Conservation (phyloP, 495 filamentous ascomycete species). For the Cladorrhinum samala region DNA sequence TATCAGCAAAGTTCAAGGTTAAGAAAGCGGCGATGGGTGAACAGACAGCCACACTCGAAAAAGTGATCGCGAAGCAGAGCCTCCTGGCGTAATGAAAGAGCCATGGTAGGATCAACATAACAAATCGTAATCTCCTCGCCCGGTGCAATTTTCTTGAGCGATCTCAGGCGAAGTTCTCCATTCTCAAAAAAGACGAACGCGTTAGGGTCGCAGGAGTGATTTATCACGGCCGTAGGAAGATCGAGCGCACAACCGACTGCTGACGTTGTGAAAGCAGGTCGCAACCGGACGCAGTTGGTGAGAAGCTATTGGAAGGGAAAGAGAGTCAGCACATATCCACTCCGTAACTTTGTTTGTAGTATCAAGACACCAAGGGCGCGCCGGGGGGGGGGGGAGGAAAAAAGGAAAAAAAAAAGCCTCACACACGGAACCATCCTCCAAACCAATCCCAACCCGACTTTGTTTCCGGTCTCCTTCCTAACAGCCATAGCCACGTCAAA, state of each 20-base stretch:
- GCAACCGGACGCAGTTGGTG: slow-evolving; percentile 16
- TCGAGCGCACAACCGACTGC: slow-evolving; percentile 59
- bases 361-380: no score
- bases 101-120: slow-evolving; percentile 59
- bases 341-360: no score
- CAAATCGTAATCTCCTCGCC: slow-evolving; percentile 61
- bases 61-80: slow-evolving; percentile 55
- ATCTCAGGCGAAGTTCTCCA: slow-evolving; percentile 30
- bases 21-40: slow-evolving; percentile 29
- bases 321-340: background rate
- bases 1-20: background rate
- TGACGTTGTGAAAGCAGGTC: slow-evolving; percentile 33
- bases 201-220: slow-evolving; percentile 69
- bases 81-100: slow-evolving; percentile 27
- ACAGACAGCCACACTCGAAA: slow-evolving; percentile 58
- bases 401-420: background rate
- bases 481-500: slow-evolving; percentile 9
- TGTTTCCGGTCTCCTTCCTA: slow-evolving; percentile 4
- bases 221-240: slow-evolving; percentile 50
- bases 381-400: no score
- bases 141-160: slow-evolving; percentile 34
- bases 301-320: slow-evolving; percentile 10
- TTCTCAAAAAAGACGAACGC: slow-evolving; percentile 59
- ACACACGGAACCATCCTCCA: slow-evolving; percentile 18
- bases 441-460: slow-evolving; percentile 6